phyloP scores from a whole-genome alignment of 441 rosid genomes.

The Gossypium laxum region DNA sequence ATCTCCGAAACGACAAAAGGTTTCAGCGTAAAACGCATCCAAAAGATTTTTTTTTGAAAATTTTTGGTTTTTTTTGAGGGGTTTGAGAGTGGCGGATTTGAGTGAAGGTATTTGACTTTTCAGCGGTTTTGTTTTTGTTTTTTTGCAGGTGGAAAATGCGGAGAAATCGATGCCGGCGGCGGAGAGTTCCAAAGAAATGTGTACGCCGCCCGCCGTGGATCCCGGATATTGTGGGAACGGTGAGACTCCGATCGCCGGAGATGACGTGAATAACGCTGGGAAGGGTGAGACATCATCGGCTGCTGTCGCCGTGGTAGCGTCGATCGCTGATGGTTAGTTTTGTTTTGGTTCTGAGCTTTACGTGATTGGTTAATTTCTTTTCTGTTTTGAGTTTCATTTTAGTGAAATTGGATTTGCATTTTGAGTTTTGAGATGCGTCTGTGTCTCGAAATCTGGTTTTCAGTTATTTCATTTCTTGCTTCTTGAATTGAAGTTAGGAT shows the following conservation, averaged over 20 bases:
- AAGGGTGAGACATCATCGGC: constrained; percentile 47
- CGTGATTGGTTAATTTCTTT: neutral
- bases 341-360: constrained; percentile 7
- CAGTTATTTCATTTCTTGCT: neutral
- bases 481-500: neutral
- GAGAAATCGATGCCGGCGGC: constrained; percentile 41
- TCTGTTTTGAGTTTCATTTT: constrained; percentile 8
- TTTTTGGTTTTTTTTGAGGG: neutral
- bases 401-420: constrained; percentile 11
- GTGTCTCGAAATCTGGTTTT: neutral
- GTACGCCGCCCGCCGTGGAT: constrained; percentile 33
- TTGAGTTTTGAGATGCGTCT: constrained; percentile 5
- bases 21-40: constrained; percentile 11
- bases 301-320: constrained; percentile 37
- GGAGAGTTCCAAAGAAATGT: constrained; percentile 52
- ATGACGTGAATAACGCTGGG: constrained; percentile 27
- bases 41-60: neutral
- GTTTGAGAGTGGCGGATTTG: constrained; percentile 4
- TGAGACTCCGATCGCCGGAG: constrained; percentile 40
- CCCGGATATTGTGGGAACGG: constrained; percentile 48
- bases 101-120: constrained; percentile 14
- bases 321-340: constrained; percentile 51
- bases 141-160: constrained; percentile 49
- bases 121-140: constrained; percentile 9
- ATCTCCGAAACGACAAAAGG: constrained; percentile 72